Percentiles rank a stretch among this genome's conserved stretches.
Evolutionary conservation across 2,329 filamentous ascomycete species (phyloP).

Genomic region (Penicillium rolfsii): DNA sequence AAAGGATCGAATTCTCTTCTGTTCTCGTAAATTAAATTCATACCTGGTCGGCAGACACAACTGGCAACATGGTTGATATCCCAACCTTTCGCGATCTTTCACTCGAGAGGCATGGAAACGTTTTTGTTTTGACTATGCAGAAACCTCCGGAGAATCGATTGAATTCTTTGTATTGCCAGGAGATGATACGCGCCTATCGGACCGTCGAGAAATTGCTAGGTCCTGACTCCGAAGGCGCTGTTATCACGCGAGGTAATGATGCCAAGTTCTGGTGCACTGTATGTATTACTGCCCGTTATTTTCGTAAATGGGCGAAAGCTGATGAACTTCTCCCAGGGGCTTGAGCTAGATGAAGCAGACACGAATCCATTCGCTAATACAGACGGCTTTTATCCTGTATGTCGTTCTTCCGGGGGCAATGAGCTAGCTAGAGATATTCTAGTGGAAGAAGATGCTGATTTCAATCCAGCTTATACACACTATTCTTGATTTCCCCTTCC

Average conservation of each 20-base stretch:
- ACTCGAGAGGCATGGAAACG: constrained; percentile 51
- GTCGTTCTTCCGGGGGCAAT: constrained; percentile 28
- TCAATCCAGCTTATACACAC: constrained; percentile 47
- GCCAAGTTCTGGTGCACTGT: constrained; percentile 54
- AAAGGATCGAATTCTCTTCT: neutral
- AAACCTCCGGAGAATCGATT: constrained; percentile 59
- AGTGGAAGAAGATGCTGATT: constrained; percentile 30
- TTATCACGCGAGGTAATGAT: constrained; percentile 58
- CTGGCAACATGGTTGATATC: constrained; percentile 27
- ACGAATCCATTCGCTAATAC: constrained; percentile 59
- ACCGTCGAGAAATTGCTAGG: constrained; percentile 53
- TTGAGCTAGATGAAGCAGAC: constrained; percentile 53
- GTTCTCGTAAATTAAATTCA: neutral
- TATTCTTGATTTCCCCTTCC: constrained; percentile 54
- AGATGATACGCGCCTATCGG: constrained; percentile 56
- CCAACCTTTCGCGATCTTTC: constrained; percentile 48
- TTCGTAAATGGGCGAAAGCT: neutral
- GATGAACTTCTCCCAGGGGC: constrained; percentile 30
- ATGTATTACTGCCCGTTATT: constrained; percentile 5
- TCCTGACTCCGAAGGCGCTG: constrained; percentile 54
- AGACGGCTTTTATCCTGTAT: constrained; percentile 62
- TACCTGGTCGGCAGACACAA: neutral
- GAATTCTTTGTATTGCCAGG: constrained; percentile 55
- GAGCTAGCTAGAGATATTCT: neutral
- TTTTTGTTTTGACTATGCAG: constrained; percentile 58